Percentiles rank a stretch among this genome's conserved stretches.
phyloP scores from a whole-genome alignment of 495 filamentous ascomycete species.

The Hypoxylon intermedium region DNA sequence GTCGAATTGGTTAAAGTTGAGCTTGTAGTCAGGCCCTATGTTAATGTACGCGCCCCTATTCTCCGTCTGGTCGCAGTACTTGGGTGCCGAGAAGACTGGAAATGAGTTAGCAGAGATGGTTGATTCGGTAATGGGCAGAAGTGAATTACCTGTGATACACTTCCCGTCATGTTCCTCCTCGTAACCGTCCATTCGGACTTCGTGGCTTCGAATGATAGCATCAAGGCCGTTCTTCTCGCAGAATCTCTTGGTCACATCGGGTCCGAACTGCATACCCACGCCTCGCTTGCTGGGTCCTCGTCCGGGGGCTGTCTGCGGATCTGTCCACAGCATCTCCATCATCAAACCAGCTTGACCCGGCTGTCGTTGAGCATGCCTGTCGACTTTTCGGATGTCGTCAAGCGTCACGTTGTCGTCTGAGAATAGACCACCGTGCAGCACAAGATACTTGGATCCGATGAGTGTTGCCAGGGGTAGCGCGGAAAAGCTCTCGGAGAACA shows the following conservation, averaged over 20 bases:
- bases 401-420: conserved; percentile 93
- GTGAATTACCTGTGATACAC: conserved; percentile 82
- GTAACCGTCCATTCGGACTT: conserved; percentile 97
- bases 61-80: conserved; percentile 96
- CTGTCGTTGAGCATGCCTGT: conserved; percentile 90
- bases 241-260: conserved; percentile 95
- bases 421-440: conserved; percentile 95
- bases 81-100: conserved; percentile 92
- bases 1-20: conserved; percentile 89
- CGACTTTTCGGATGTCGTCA: conserved; percentile 90
- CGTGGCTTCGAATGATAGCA: conserved; percentile 94
- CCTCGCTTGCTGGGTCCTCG: conserved; percentile 95
- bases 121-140: not conserved
- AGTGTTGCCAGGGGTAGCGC: conserved; percentile 91
- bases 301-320: conserved; percentile 85
- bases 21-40: conserved; percentile 88
- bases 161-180: conserved; percentile 96
- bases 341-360: conserved; percentile 95
- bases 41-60: conserved; percentile 99
- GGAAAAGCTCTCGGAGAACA: conserved; percentile 98
- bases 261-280: conserved; percentile 95
- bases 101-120: conserved; percentile 31
- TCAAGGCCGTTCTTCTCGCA: conserved; percentile 94
- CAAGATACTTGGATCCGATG: conserved; percentile 89
- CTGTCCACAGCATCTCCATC: conserved; percentile 99